Evolutionary conservation across 768 basidiomycete species (phyloP).

Genomic region (Amanita muscaria): DNA sequence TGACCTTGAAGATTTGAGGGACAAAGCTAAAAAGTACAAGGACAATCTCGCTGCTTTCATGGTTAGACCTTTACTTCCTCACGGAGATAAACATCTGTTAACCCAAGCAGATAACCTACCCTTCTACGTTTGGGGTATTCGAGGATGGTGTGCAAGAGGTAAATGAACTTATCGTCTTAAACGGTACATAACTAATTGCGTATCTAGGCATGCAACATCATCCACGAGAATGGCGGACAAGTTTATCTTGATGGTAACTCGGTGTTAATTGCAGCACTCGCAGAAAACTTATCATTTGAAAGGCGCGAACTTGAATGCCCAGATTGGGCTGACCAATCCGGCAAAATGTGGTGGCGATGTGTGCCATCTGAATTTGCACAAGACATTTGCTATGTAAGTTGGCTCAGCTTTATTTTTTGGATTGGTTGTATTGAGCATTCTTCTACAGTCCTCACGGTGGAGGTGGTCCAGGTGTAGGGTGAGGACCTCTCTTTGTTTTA

Average conservation of each 20-base stretch:
- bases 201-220: slow-evolving; percentile 76
- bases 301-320: slow-evolving; percentile 91
- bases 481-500: slow-evolving; percentile 16
- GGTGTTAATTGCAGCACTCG: not conserved
- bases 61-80: slow-evolving; percentile 38
- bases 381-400: slow-evolving; percentile 89
- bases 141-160: slow-evolving; percentile 82
- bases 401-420: not conserved
- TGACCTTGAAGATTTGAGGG: slow-evolving; percentile 76
- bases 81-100: not conserved
- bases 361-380: slow-evolving; percentile 97
- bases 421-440: slow-evolving; percentile 1
- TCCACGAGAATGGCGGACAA: slow-evolving; percentile 92
- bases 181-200: slow-evolving; percentile 1
- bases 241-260: slow-evolving; percentile 85
- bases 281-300: not conserved
- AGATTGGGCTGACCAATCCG: slow-evolving; percentile 87
- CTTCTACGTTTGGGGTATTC: slow-evolving; percentile 96
- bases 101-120: slow-evolving; percentile 76
- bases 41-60: slow-evolving; percentile 93
- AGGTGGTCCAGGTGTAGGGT: slow-evolving; percentile 95
- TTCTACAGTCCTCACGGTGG: slow-evolving; percentile 81
- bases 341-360: slow-evolving; percentile 96
- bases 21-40: slow-evolving; percentile 86
- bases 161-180: slow-evolving; percentile 11